Conservation (phyloP, 495 filamentous ascomycete species). For the Patellaria atrata region DNA sequence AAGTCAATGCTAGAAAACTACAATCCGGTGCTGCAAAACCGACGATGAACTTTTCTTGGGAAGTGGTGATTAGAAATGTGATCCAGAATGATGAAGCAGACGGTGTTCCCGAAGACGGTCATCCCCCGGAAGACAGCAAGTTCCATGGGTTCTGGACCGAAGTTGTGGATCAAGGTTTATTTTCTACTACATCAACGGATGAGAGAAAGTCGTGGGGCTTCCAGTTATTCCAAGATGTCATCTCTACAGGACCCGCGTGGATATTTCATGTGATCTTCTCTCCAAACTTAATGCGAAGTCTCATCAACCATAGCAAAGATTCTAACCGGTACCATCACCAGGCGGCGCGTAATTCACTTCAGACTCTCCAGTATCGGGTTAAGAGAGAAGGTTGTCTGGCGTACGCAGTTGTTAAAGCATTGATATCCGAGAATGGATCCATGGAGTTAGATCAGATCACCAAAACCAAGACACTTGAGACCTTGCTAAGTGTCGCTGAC, state of each 20-base stretch:
- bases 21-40: conserved; percentile 54
- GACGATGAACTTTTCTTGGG: conserved; percentile 81
- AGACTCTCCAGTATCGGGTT: conserved; percentile 50
- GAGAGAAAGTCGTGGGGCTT: conserved; percentile 88
- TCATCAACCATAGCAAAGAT: conserved; percentile 79
- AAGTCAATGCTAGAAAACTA: conserved; percentile 29
- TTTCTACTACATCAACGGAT: conserved; percentile 62
- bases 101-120: conserved; percentile 21
- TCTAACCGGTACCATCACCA: conserved; percentile 73
- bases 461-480: conserved; percentile 77
- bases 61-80: conserved; percentile 45
- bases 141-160: conserved; percentile 81
- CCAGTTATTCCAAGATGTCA: conserved; percentile 60
- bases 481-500: conserved; percentile 49
- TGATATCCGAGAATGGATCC: conserved; percentile 53
- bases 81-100: conserved; percentile 17
- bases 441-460: conserved; percentile 77
- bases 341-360: conserved; percentile 56
- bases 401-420: conserved; percentile 41
- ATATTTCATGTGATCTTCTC: conserved; percentile 51
- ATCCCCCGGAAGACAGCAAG: conserved; percentile 23
- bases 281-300: conserved; percentile 63
- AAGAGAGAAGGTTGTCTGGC: conserved; percentile 47
- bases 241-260: conserved; percentile 37
- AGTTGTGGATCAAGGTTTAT: conserved; percentile 51